Evolutionary conservation across 129 eudicot genomes (phyloP), one percentile per base, ranked within the genome.

Genomic region (Escallonia herrerae): DNA sequence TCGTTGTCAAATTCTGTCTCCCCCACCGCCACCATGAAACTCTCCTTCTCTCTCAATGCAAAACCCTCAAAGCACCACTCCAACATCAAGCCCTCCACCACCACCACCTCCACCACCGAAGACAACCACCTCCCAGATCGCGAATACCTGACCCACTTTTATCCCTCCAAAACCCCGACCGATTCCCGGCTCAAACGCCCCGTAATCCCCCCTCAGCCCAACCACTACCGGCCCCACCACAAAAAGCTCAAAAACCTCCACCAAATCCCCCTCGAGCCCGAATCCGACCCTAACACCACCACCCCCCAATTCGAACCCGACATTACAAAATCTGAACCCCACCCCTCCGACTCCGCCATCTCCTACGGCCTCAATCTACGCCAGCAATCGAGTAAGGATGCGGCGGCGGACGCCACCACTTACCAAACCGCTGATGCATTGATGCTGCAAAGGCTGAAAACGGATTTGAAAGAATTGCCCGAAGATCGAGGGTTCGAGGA

Each of bases 291-390:
- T 4, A 65, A 72, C 14, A 22, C 33, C 2, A 54, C 68, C 4
- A 67, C 70, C 64, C 86, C 86, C 49, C 65, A 83, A 39, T 94
- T 94, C 70, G 95, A 81, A 75, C 45, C 67, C 6, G 87, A 67
- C 8, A 15, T 77, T 0, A 43, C 63, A 0, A 22, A 22, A 0
- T 40, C 83, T 10, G 46, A 39, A 4, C 60, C 66, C 4, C 82
- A 77, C 7, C 52, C 73, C 2, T 14, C 61, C 2, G 90, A 75
- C 14, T 41, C 72, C 3, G 68, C 72, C 14, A 76, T 88, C 44
- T 63, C 82, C 0, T 93, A 79, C 22, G 95, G 96, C 22, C 80
- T 93, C 67, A 88, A 93, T 56, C 15, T 93, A n/a, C 88, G 98
- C 37, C 49, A 65, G 6, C 37, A 66, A 6, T 50, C 15, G 2